These are phyloP conservation scores for Arctostaphylos glauca DNA, from an alignment of 148 eudicot species.

Conservation along the genomic window DNA sequence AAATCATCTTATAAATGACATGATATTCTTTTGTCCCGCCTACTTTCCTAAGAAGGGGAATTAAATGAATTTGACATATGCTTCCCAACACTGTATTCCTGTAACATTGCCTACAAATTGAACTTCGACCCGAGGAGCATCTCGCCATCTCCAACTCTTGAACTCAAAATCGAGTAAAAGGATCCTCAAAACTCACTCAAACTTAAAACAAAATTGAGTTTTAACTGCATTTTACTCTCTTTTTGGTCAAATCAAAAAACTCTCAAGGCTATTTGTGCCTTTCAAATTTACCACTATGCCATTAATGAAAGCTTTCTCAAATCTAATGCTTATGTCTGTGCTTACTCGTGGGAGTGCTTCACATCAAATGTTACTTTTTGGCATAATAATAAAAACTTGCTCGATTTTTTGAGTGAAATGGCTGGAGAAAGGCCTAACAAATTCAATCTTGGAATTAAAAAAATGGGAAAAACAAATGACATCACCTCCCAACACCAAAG, in stretches of 20 bases:
- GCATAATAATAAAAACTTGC: too few species aligned
- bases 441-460: background rate
- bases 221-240: background rate
- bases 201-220: background rate
- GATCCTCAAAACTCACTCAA: background rate
- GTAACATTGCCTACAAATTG: background rate
- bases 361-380: too few species aligned
- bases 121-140: background rate
- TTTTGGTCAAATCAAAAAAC: background rate
- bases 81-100: background rate
- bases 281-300: background rate
- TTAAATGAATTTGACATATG: background rate
- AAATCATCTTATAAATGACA: too few species aligned
- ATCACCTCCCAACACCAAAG: slow-evolving; percentile 99
- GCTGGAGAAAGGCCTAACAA: background rate
- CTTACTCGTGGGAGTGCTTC: too few species aligned
- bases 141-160: background rate
- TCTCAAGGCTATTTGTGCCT: background rate
- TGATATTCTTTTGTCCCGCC: too few species aligned
- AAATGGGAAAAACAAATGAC: background rate
- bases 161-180: background rate
- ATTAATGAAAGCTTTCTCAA: background rate
- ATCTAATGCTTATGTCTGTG: too few species aligned
- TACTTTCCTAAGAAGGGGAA: background rate
- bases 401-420: background rate